phyloP scores from a whole-genome alignment of 108 stramenopile genomes.

The Cylindrotheca fusiformis region DNA sequence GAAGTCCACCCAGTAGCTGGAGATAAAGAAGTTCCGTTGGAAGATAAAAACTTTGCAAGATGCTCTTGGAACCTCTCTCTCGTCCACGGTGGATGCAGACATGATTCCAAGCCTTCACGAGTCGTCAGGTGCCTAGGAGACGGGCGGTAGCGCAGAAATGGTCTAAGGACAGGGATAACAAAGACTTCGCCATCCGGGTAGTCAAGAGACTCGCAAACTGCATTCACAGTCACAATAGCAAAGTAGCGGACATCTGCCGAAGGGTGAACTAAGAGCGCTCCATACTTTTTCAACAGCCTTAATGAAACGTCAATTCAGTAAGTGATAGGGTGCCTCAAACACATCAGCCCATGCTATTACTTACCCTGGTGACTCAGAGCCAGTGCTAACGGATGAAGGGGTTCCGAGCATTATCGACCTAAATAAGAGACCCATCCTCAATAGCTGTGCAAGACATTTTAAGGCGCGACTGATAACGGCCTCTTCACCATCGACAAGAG shows the following conservation, averaged over 20 bases:
- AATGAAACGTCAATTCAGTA: no score
- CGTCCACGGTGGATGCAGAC: conserved; percentile 41
- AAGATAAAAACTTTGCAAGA: conserved; percentile 10
- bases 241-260: conserved; percentile 46
- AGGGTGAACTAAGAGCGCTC: conserved; percentile 71
- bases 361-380: conserved; percentile 22
- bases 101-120: conserved; percentile 20
- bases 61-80: conserved; percentile 34
- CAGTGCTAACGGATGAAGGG: neutral
- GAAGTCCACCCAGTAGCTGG: conserved; percentile 49
- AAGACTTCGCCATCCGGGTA: conserved; percentile 69
- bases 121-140: conserved; percentile 21
- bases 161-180: conserved; percentile 49
- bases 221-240: conserved; percentile 42
- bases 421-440: conserved; percentile 59
- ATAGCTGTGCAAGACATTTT: conserved; percentile 53
- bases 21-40: conserved; percentile 11
- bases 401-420: conserved; percentile 54
- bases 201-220: conserved; percentile 53
- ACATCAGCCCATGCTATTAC: neutral
- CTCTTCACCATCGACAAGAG: conserved; percentile 87
- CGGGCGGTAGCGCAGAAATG: conserved; percentile 68
- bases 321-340: neutral
- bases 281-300: conserved; percentile 69
- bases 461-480: conserved; percentile 79